Evolutionary conservation across 129 eudicot species (phyloP), one percentile per base, ranked within the genome.

Genomic region (Flaveria robusta): DNA sequence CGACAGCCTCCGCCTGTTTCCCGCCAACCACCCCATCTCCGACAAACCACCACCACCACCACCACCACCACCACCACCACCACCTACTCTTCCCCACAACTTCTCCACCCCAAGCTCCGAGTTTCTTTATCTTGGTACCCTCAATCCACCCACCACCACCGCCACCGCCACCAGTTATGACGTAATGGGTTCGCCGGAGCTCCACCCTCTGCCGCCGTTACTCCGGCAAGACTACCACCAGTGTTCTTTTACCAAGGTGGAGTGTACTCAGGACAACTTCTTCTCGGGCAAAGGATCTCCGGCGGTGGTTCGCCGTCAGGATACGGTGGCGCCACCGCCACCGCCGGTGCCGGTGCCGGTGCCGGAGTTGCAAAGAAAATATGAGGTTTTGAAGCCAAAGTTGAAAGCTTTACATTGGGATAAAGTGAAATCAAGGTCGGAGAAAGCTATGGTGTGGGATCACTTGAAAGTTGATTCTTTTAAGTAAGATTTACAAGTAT

Each of bases 171-270:
- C 27, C n/a, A 55, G 56, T 15, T 87, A 83, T 62, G 75, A 70
- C n/a, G 74, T 68, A n/a, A 79, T 84, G 42, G 91, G 88, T 27
- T 94, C 98, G 18, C 98, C 98, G 58, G 97, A 94, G 86, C 91
- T 94, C 81, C 96, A 77, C 46, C 97, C 98, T 1, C 87, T 94
- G 0, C 98, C 98, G 27, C 98, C 98, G 0, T 63, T 94, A 70
- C 98, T 96, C 14, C 91, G 87, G 12, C 86, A 72, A 18, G 74
- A 74, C 27, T 71, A 67, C 60, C 58, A 24, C 2, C 72, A 47
- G 11, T 13, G 52, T 12, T 11, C 5, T 13, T 10, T 46, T 0
- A 46, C 69, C 18, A 85, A 79, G 20, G 86, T 78, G 16, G 85
- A 79, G 43, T 75, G 76, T 13, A 82, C 77, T 3, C n/a, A n/a